A percentile compares a stretch with the other conserved stretches of the same genome.
These are phyloP conservation scores for Lipomyces lipofer DNA, from an alignment of 805 yeast species.

Conservation along the genomic window DNA sequence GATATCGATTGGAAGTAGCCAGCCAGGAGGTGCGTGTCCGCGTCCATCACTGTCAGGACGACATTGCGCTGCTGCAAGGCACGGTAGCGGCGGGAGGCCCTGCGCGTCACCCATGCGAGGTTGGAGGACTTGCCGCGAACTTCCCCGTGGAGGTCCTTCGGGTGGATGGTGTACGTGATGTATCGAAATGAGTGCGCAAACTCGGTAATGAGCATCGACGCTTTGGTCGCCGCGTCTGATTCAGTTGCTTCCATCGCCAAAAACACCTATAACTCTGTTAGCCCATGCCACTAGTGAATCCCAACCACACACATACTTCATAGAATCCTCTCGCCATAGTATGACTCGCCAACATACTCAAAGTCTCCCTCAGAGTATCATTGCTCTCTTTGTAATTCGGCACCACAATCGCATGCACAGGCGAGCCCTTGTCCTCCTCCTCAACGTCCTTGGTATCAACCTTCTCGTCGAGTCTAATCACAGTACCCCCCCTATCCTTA, in stretches of 20 bases:
- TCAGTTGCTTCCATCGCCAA: constrained; percentile 30
- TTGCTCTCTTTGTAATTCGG: constrained; percentile 28
- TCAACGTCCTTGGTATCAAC: background rate
- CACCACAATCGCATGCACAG: constrained; percentile 27
- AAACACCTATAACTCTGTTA: constrained; percentile 6
- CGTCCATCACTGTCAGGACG: constrained; percentile 31
- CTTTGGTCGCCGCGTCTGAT: constrained; percentile 15
- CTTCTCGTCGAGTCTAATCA: background rate
- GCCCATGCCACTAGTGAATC: background rate
- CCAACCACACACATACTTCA: constrained; percentile 10
- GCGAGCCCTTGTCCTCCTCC: background rate
- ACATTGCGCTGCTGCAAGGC: background rate
- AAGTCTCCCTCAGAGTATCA: constrained; percentile 28
- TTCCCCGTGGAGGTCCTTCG: constrained; percentile 23
- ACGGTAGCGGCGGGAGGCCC: constrained; percentile 10
- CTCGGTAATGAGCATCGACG: constrained; percentile 8
- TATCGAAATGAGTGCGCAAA: constrained; percentile 17
- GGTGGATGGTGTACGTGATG: constrained; percentile 27
- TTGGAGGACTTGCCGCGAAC: constrained; percentile 32
- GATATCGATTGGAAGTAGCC: constrained; percentile 23
- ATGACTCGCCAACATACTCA: constrained; percentile 28
- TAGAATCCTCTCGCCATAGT: constrained; percentile 16
- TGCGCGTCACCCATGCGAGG: constrained; percentile 31
- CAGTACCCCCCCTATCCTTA: background rate
- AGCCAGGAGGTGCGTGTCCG: constrained; percentile 30